A percentile compares a stretch with the other conserved stretches of the same genome.
These are phyloP conservation scores for Glycine latifolia DNA, from an alignment of 306 rosid species.

Conservation along the genomic window DNA sequence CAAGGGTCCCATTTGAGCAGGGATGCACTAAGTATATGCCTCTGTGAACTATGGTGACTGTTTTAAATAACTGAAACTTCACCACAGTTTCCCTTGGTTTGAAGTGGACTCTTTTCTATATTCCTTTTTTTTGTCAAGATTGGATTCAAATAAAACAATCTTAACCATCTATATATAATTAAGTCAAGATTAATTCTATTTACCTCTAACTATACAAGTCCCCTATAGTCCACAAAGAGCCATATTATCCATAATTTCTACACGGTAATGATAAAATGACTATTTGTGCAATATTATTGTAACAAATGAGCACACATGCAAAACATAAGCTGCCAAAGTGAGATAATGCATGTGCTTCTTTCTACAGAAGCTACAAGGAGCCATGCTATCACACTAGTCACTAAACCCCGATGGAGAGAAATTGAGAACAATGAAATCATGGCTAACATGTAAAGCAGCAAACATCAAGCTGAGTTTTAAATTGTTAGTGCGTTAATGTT, in stretches of 20 bases:
- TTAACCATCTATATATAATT: neutral
- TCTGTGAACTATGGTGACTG: neutral
- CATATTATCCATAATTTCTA: neutral
- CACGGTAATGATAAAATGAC: neutral
- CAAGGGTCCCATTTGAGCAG: neutral
- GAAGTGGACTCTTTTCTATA: neutral
- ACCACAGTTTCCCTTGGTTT: neutral
- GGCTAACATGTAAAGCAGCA: slow-evolving; percentile 13
- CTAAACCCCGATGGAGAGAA: too few relatives aligned
- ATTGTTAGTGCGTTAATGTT: slow-evolving; percentile 43
- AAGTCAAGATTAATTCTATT: neutral
- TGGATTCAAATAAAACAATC: neutral
- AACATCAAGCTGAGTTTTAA: slow-evolving; percentile 38
- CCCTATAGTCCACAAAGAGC: neutral
- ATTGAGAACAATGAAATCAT: too few relatives aligned
- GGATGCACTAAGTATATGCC: neutral
- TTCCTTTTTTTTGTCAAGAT: neutral
- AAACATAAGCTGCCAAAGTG: neutral
- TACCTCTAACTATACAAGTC: neutral
- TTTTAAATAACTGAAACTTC: neutral
- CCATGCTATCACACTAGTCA: too few relatives aligned
- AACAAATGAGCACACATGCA: neutral
- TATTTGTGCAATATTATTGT: neutral
- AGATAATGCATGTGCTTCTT: neutral
- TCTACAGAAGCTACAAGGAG: neutral